Base-by-base conservation (phyloP, 495 filamentous ascomycete genomes). In the Talaromyces proteolyticus region DNA sequence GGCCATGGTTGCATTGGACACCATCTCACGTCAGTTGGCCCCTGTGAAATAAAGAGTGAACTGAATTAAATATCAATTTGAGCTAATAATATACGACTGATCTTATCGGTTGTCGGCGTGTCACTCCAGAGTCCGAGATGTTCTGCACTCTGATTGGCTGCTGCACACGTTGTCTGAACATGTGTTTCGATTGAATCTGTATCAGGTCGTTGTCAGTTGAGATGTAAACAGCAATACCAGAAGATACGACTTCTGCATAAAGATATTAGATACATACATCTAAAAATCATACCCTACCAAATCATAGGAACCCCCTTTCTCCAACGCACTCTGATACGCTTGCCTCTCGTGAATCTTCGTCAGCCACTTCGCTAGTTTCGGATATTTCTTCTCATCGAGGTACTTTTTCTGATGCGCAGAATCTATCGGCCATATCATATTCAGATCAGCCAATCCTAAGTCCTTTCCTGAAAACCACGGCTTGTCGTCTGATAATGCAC, bases 301-400 rank as follows among this genome's bases (percentile, higher is more conserved):
- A 53, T 53, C 44, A 42, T 53, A 53, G 16, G 40, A 42, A 3
- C 43, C 37, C n/a, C 63, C 61, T 34, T 66, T 60, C 49, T 51
- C 52, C 55, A 66, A 58, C 2, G 63, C 63, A 53, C 42, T 57
- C 40, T 52, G 53, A 44, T 64, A 66, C 8, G 63, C 63, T 29
- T 56, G 54, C 3, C 63, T 51, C 36, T 60, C 57, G 4, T 54
- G 52, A 34, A 66, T 39, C 3, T 61, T 54, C 45, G 55, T 44
- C 46, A 66, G 39, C 49, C 60, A 66, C 20, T 47, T 49, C 14
- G 64, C 51, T 17, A 64, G 42, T 42, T 64, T 46, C 39, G 49
- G 53, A 52, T 66, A 56, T 44, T 56, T 60, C 23, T 53, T 49
- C 36, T 49, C 43, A 58, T 62, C 63, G 25, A 43, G 56, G 24